These are phyloP conservation scores for Pseudogymnoascus sp. DNA, from an alignment of 2,329 filamentous ascomycete genomes.

Conservation along the genomic window DNA sequence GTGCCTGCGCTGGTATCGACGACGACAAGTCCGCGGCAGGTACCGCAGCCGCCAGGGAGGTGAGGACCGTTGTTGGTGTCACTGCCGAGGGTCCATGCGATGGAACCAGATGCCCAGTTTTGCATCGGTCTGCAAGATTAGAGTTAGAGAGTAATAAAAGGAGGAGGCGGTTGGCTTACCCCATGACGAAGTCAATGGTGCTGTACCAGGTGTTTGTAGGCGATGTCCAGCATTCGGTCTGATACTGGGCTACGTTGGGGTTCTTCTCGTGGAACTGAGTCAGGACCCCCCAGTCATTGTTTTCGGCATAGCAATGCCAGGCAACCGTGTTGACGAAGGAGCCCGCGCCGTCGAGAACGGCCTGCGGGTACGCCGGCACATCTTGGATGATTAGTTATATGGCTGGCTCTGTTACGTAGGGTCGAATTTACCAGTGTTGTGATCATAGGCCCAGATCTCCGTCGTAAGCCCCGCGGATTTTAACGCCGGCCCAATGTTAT, in stretches of 20 bases:
- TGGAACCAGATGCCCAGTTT: constrained; percentile 39
- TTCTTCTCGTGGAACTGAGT: constrained; percentile 35
- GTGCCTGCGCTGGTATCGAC: constrained; percentile 40
- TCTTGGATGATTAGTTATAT: constrained; percentile 13
- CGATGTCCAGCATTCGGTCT: constrained; percentile 44
- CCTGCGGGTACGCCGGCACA: constrained; percentile 22
- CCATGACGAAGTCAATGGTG: constrained; percentile 45
- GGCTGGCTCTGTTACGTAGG: neutral
- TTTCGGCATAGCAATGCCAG: constrained; percentile 27
- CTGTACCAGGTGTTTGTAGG: constrained; percentile 48
- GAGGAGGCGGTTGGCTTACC: constrained; percentile 11
- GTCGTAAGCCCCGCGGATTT: constrained; percentile 34
- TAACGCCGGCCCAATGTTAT: constrained; percentile 35
- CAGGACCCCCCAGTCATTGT: constrained; percentile 22
- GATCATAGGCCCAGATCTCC: constrained; percentile 29
- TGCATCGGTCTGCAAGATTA: constrained; percentile 32
- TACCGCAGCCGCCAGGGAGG: constrained; percentile 35
- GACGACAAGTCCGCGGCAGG: constrained; percentile 47
- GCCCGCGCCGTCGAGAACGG: constrained; percentile 21
- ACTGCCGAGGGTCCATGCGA: constrained; percentile 40
- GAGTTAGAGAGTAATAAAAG: neutral
- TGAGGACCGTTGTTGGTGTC: constrained; percentile 38
- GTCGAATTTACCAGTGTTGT: constrained; percentile 22
- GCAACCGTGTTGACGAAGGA: constrained; percentile 20
- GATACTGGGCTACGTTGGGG: constrained; percentile 37